Evolutionary conservation across 768 basidiomycete genomes (phyloP), one percentile per base, ranked within the genome.

Genomic region (Leccinum fibrillosum): DNA sequence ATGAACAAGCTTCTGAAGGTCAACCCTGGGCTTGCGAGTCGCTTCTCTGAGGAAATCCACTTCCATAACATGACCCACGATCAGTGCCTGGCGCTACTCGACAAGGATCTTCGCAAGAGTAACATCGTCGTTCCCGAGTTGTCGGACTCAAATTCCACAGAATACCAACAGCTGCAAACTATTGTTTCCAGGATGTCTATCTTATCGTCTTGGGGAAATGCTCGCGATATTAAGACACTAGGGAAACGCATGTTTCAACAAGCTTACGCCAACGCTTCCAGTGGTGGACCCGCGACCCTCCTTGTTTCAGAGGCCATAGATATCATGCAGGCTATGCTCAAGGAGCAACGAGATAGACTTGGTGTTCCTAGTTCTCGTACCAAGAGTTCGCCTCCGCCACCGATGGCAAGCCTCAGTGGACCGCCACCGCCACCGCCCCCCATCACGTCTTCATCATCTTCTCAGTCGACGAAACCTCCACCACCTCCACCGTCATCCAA

Each of bases 191-290:
- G 77, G 13, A 72, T 87, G 60, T 74, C 81, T 8, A 42, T 58
- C 10, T 69, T 86, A 1, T 73, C 76, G 4, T 80, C 80, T 1
- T 89, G 88, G 88, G 88, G 86, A 13, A 89, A 89, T 51, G 88
- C 86, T 3, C 78, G 86, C 7, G 87, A 89, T 60, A 76, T 88
- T 66, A 74, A 80, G 53, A 81, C 80, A 0, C 70, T 86, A 5
- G 69, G 82, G 0, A 56, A 64, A 37, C 58, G 52, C 17, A 56
- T 65, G 54, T 50, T 63, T 37, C 62, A 61, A 4, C 54, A 64
- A 26, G 62, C 62, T 2, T 61, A 13, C 7, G 42, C 63, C 7
- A 63, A 63, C 8, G 62, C 62, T 7, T 52, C 62, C 25, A 52
- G 30, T 30, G 34, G 57, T 9, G 62, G 58, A 15, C 2, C 45